These are phyloP conservation scores for Ogataea dorogensis DNA, from an alignment of 805 yeast species.

Conservation along the genomic window DNA sequence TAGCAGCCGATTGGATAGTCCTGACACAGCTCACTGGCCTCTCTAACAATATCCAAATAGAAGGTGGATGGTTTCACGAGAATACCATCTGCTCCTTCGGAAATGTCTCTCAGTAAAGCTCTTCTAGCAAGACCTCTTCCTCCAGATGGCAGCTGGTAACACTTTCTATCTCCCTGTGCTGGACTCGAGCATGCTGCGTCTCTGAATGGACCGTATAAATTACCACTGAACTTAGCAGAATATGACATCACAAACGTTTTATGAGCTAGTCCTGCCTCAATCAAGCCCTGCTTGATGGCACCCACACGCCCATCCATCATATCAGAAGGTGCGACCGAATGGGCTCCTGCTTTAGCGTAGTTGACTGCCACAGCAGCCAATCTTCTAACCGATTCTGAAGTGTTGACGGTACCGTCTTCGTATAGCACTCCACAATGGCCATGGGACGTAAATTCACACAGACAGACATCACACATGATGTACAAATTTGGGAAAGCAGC, in stretches of 20 bases:
- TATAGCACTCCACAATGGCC: constrained; percentile 96
- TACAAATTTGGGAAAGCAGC: constrained; percentile 75
- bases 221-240: constrained; percentile 90
- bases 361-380: constrained; percentile 93
- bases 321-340: constrained; percentile 95
- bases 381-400: constrained; percentile 72
- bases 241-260: constrained; percentile 88
- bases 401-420: constrained; percentile 82
- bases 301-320: constrained; percentile 95
- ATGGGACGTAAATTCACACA: constrained; percentile 94
- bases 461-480: constrained; percentile 90
- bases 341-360: constrained; percentile 94
- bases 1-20: constrained; percentile 92
- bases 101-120: constrained; percentile 80
- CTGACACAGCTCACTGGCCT: constrained; percentile 76
- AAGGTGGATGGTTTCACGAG: constrained; percentile 96
- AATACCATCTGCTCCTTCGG: constrained; percentile 93
- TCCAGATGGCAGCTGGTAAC: constrained; percentile 90
- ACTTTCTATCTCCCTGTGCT: constrained; percentile 83
- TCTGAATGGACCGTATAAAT: constrained; percentile 93
- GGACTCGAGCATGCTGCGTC: constrained; percentile 96
- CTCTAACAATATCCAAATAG: constrained; percentile 85
- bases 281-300: constrained; percentile 83
- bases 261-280: constrained; percentile 80
- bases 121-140: constrained; percentile 93